phyloP scores from a whole-genome alignment of 2,329 filamentous ascomycete genomes.

The Talaromyces pinophilus region DNA sequence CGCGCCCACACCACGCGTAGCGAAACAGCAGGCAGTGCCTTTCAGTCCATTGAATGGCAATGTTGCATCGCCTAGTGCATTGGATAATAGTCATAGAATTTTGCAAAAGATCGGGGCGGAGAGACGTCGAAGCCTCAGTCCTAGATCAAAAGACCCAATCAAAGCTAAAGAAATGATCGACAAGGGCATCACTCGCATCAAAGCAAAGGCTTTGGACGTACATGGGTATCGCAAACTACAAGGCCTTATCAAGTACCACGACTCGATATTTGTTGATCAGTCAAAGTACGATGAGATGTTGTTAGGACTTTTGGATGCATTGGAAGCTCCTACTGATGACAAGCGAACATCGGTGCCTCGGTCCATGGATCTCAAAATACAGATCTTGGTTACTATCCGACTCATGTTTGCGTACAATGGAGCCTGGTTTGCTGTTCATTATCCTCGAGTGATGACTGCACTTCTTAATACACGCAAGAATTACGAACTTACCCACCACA shows the following conservation, averaged over 20 bases:
- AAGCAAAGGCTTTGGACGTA: constrained; percentile 41
- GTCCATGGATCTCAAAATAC: constrained; percentile 43
- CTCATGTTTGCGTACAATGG: constrained; percentile 42
- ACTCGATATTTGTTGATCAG: constrained; percentile 38
- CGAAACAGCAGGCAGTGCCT: constrained; percentile 28
- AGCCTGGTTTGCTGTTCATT: constrained; percentile 38
- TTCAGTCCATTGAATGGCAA: constrained; percentile 9
- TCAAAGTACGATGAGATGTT: constrained; percentile 42
- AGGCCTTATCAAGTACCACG: constrained; percentile 41
- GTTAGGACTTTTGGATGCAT: constrained; percentile 39
- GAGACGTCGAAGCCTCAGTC: constrained; percentile 38
- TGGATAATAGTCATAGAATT: constrained; percentile 29
- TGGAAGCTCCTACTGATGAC: constrained; percentile 37
- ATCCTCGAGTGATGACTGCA: constrained; percentile 39
- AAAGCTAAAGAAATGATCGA: constrained; percentile 43
- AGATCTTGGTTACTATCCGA: constrained; percentile 45
- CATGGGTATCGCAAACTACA: constrained; percentile 48
- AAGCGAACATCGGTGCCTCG: constrained; percentile 31
- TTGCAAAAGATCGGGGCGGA: constrained; percentile 38
- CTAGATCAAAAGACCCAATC: constrained; percentile 41
- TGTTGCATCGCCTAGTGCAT: background rate
- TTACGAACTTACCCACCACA: constrained; percentile 43
- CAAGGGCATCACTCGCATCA: constrained; percentile 41
- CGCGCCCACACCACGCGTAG: constrained; percentile 27
- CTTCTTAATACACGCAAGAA: constrained; percentile 41